A percentile compares a stretch with the other conserved stretches of the same genome.
Evolutionary conservation across 306 rosid species (phyloP).

Genomic region (Hippophae rhamnoides): DNA sequence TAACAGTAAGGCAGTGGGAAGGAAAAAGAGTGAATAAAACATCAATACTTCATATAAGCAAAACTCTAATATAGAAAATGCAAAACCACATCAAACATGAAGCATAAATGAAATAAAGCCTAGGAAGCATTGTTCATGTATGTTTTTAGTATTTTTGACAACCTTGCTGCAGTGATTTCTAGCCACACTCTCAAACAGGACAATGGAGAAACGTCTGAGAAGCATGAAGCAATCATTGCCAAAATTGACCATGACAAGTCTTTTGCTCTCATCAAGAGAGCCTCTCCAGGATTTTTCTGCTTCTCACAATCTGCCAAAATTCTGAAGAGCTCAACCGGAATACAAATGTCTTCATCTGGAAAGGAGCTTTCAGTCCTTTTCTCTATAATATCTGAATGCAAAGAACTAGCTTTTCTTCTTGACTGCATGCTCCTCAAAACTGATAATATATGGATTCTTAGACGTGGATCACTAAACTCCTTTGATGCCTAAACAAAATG

Average conservation of each 20-base stretch:
- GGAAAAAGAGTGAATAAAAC: background rate
- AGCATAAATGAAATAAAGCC: constrained; percentile 10
- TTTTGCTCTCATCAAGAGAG: constrained; percentile 78
- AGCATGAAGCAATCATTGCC: constrained; percentile 96
- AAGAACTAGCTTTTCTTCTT: constrained; percentile 60
- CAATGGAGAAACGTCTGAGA: constrained; percentile 79
- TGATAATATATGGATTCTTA: constrained; percentile 68
- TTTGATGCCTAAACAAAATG: constrained; percentile 66
- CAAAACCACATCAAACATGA: background rate
- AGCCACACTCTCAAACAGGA: constrained; percentile 85
- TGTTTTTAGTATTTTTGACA: constrained; percentile 14
- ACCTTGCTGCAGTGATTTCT: constrained; percentile 99
- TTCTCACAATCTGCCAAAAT: constrained; percentile 84
- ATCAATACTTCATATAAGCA: too few relatives aligned
- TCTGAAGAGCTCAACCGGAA: constrained; percentile 82
- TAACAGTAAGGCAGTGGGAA: background rate
- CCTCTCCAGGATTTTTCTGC: constrained; percentile 63
- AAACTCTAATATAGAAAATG: too few relatives aligned
- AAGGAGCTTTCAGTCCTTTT: constrained; percentile 44
- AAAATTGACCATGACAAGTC: constrained; percentile 92
- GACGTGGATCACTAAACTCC: constrained; percentile 83
- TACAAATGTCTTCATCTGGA: constrained; percentile 48
- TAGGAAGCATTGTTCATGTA: constrained; percentile 21
- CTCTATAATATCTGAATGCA: constrained; percentile 42
- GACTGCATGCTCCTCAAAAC: constrained; percentile 79